Evolutionary conservation across 768 basidiomycete species (phyloP).

Genomic region (Psilocybe azurescens): DNA sequence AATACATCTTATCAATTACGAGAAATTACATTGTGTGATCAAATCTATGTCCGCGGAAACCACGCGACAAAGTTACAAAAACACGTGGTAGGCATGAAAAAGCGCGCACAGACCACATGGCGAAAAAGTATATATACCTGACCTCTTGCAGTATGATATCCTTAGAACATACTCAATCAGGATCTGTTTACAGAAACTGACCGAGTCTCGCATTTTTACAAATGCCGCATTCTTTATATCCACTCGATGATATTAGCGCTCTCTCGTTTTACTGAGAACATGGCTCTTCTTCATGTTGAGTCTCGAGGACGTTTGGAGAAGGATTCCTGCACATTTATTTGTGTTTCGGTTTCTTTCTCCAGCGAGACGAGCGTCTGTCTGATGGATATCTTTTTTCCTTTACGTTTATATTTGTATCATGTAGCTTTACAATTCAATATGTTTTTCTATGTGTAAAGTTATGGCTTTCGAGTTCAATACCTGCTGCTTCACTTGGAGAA

Average conservation of each 20-base stretch:
- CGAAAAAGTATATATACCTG: conserved; percentile 29
- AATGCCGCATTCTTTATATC: conserved; percentile 76
- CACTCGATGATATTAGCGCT: conserved; percentile 71
- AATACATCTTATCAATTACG: not conserved
- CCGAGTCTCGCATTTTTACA: conserved; percentile 83
- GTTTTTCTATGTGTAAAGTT: not conserved
- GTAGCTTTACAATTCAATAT: not conserved
- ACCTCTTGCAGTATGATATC: conserved; percentile 31
- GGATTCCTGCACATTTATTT: conserved; percentile 31
- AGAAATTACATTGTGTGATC: too few relatives aligned
- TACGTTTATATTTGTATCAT: conserved; percentile 2
- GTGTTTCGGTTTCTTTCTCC: conserved; percentile 38
- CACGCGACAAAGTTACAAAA: not conserved
- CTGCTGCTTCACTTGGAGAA: not conserved
- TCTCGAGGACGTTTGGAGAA: conserved; percentile 71
- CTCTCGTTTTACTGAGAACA: conserved; percentile 75
- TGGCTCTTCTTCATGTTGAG: conserved; percentile 37
- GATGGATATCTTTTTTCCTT: conserved; percentile 49
- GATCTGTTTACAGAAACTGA: conserved; percentile 85
- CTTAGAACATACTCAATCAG: conserved; percentile 81
- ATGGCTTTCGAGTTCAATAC: too few relatives aligned
- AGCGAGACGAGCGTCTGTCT: conserved; percentile 68
- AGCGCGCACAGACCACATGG: conserved; percentile 36
- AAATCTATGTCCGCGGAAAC: not conserved
- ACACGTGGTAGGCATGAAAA: conserved; percentile 21